Evolutionary conservation across 2,329 filamentous ascomycete genomes (phyloP).

Genomic region (Fusarium continuum): DNA sequence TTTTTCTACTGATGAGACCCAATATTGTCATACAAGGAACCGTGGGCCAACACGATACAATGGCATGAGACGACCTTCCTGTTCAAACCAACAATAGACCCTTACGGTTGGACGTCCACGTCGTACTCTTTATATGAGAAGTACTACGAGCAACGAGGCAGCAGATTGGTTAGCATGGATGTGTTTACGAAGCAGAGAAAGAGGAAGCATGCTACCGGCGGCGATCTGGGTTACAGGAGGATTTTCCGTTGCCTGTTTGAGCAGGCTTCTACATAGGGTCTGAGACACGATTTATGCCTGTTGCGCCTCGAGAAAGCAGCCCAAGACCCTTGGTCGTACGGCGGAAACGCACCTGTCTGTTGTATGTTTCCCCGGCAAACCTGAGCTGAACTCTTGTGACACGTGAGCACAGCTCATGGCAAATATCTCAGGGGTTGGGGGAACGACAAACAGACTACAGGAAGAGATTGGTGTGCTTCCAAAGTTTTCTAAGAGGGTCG

Average conservation of each 20-base stretch:
- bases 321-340: background rate
- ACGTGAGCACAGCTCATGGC: conserved; percentile 11
- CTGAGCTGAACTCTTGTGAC: conserved; percentile 30
- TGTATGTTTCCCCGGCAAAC: conserved; percentile 1
- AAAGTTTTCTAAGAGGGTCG: background rate
- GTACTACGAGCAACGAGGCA: background rate
- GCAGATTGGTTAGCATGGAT: background rate
- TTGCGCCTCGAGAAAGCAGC: background rate
- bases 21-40: conserved; percentile 5
- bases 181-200: background rate
- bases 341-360: background rate
- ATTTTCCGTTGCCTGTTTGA: conserved; percentile 1
- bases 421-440: background rate
- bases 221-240: conserved; percentile 1
- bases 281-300: conserved; percentile 23
- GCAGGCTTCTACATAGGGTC: background rate
- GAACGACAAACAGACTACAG: background rate
- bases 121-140: background rate
- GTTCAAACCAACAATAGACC: background rate
- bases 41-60: conserved; percentile 1
- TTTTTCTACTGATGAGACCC: conserved; percentile 1
- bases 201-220: background rate
- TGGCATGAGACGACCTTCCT: conserved; percentile 4
- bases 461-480: background rate
- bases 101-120: conserved; percentile 2